Conservation (phyloP, 2,329 filamentous ascomycete genomes). For the Myriosclerotinia scirpicola region DNA sequence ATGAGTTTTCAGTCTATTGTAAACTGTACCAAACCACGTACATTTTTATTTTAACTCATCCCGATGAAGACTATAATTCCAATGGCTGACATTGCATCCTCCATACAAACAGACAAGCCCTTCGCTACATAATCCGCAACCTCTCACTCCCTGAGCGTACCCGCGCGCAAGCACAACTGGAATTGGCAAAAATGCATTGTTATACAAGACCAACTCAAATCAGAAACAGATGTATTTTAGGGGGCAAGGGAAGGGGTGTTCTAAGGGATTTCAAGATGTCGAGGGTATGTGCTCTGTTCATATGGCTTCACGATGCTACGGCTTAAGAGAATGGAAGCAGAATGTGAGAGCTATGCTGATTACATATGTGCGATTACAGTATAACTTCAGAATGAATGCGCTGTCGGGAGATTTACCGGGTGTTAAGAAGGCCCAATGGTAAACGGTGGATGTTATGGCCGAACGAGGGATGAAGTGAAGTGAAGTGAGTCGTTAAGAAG, state of each 20-base stretch:
- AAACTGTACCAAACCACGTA: neutral
- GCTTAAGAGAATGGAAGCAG: neutral
- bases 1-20: neutral
- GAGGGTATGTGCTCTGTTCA: slow-evolving; percentile 63
- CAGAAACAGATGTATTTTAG: slow-evolving; percentile 87
- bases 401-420: slow-evolving; percentile 82
- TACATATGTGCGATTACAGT: slow-evolving; percentile 55
- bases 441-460: slow-evolving; percentile 41
- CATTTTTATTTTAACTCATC: neutral
- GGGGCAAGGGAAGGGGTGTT: slow-evolving; percentile 88
- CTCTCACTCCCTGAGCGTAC: slow-evolving; percentile 78
- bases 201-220: slow-evolving; percentile 95
- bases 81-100: slow-evolving; percentile 18
- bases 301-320: neutral
- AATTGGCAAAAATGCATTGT: slow-evolving; percentile 91
- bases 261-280: slow-evolving; percentile 89
- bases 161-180: slow-evolving; percentile 87
- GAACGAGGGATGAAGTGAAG: neutral
- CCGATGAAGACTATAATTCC: neutral
- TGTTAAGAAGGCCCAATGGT: slow-evolving; percentile 97
- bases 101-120: slow-evolving; percentile 69
- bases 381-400: slow-evolving; percentile 88
- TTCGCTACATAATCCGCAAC: slow-evolving; percentile 92
- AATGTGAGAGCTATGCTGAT: slow-evolving; percentile 3
- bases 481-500: no score